Conservation (phyloP, 2,329 filamentous ascomycete species). For the Daldinia sp. region DNA sequence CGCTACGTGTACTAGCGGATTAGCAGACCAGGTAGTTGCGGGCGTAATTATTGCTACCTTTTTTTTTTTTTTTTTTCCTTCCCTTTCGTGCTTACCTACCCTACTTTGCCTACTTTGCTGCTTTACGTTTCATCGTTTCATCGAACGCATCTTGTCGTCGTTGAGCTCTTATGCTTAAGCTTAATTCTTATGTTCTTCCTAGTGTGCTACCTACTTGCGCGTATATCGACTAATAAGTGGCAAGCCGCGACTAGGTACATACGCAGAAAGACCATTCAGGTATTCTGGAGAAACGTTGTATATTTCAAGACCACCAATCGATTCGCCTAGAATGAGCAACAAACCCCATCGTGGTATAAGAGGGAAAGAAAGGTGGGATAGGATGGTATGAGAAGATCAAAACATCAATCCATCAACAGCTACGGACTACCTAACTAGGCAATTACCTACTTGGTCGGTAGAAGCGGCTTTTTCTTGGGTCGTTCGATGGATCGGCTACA, state of each 20-base stretch:
- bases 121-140: conserved; percentile 9
- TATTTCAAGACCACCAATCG: conserved; percentile 8
- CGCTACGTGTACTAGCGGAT: conserved; percentile 27
- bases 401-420: neutral
- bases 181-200: conserved; percentile 19
- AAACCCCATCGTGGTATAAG: neutral
- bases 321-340: neutral
- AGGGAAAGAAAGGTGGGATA: neutral
- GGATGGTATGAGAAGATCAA: neutral
- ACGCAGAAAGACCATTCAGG: neutral
- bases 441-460: conserved; percentile 3
- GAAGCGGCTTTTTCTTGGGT: neutral
- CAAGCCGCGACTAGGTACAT: neutral
- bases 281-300: conserved; percentile 7
- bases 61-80: too few species aligned
- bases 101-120: neutral
- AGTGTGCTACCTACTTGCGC: conserved; percentile 9
- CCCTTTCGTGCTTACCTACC: conserved; percentile 17
- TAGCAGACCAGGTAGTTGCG: neutral
- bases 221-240: conserved; percentile 4
- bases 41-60: neutral
- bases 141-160: neutral
- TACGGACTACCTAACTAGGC: conserved; percentile 5
- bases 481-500: neutral
- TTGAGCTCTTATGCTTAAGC: conserved; percentile 11